A percentile compares a stretch with the other conserved stretches of the same genome.
These are phyloP conservation scores for Fraxinus velutina DNA, from an alignment of 305 asterid species.

Conservation along the genomic window DNA sequence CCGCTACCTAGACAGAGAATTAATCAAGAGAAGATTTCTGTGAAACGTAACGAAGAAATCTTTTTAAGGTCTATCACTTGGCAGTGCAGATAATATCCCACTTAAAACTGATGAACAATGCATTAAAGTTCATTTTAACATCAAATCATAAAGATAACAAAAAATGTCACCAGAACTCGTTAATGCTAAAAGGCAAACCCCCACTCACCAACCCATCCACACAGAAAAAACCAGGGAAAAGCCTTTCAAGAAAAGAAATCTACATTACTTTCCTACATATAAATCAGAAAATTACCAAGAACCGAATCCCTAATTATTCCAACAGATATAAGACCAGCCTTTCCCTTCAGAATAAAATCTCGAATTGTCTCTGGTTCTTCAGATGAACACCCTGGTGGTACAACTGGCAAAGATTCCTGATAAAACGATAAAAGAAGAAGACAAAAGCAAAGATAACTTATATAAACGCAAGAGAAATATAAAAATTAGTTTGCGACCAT, in stretches of 20 bases:
- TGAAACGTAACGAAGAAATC: not conserved
- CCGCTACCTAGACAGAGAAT: slow-evolving; percentile 55
- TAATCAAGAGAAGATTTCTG: slow-evolving; percentile 16
- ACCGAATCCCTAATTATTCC: slow-evolving; percentile 79
- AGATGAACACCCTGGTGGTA: slow-evolving; percentile 83
- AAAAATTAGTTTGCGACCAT: slow-evolving; percentile 20
- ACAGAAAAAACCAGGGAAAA: not conserved
- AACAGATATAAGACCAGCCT: slow-evolving; percentile 87
- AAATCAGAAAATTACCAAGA: slow-evolving; percentile 50
- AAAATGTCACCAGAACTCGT: not conserved
- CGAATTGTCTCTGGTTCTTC: slow-evolving; percentile 61
- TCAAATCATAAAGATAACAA: not conserved
- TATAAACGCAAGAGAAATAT: slow-evolving; percentile 5
- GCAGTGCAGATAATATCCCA: slow-evolving; percentile 8
- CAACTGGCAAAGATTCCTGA: slow-evolving; percentile 72
- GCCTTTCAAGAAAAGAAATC: slow-evolving; percentile 6
- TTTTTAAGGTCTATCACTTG: not conserved
- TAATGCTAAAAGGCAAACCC: not conserved
- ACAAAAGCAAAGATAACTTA: slow-evolving; percentile 15
- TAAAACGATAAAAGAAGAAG: not conserved
- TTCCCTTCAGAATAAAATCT: slow-evolving; percentile 71
- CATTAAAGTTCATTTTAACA: slow-evolving; percentile 4
- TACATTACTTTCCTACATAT: not conserved
- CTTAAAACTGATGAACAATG: not conserved
- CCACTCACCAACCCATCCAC: not conserved